Conservation (phyloP, 2,329 filamentous ascomycete species). For the Uncinocarpus reesii region DNA sequence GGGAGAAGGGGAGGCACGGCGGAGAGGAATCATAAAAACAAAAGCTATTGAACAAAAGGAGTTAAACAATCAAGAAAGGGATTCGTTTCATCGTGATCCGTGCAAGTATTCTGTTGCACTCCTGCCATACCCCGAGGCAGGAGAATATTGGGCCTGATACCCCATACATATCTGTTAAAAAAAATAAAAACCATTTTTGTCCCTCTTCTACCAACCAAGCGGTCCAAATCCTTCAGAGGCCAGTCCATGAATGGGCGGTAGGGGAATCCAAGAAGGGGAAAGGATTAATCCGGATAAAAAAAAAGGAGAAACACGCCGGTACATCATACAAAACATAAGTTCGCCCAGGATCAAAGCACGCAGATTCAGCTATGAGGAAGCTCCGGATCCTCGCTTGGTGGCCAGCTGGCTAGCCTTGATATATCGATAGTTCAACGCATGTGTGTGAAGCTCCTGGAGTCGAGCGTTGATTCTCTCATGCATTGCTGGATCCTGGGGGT, state of each 20-base stretch:
- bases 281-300: slow-evolving; percentile 1
- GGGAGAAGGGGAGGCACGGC: too few species aligned
- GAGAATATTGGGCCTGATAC: slow-evolving; percentile 3
- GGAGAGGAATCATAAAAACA: slow-evolving; percentile 6
- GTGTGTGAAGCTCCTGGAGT: slow-evolving; percentile 36
- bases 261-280: neutral
- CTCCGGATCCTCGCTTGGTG: slow-evolving; percentile 19
- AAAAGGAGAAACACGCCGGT: neutral
- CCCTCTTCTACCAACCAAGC: neutral
- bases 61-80: neutral
- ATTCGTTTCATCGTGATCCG: slow-evolving; percentile 7
- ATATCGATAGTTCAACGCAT: slow-evolving; percentile 35
- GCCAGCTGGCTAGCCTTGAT: slow-evolving; percentile 35
- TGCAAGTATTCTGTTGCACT: neutral
- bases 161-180: neutral
- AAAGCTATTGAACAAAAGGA: neutral
- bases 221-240: neutral
- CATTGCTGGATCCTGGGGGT: slow-evolving; percentile 32
- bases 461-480: slow-evolving; percentile 38
- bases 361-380: slow-evolving; percentile 3
- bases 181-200: neutral
- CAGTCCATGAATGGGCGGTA: neutral
- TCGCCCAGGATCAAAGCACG: neutral
- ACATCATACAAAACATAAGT: slow-evolving; percentile 8
- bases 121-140: slow-evolving; percentile 2